These are phyloP conservation scores for Ramaria sp. DNA, from an alignment of 768 basidiomycete species.

Conservation along the genomic window DNA sequence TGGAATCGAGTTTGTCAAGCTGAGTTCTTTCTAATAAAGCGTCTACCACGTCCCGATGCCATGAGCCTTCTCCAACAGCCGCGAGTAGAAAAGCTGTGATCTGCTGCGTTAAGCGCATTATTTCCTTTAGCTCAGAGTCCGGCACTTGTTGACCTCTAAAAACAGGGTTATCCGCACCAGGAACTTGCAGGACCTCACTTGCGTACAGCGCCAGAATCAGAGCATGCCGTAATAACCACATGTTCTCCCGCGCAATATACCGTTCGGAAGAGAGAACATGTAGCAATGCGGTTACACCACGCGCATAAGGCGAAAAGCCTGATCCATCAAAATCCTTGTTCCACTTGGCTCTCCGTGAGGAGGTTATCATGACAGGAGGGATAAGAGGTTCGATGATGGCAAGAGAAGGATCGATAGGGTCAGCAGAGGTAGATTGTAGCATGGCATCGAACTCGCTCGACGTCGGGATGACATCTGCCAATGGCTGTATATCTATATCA, in stretches of 20 bases:
- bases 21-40: conserved; percentile 19
- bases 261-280: conserved; percentile 48
- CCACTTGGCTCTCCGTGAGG: conserved; percentile 8
- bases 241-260: conserved; percentile 41
- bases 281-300: conserved; percentile 46
- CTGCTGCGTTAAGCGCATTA: conserved; percentile 38
- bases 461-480: conserved; percentile 1
- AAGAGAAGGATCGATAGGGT: conserved; percentile 11
- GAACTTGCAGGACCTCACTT: conserved; percentile 46
- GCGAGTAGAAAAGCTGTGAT: conserved; percentile 56
- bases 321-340: conserved; percentile 26
- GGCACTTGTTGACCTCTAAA: conserved; percentile 30
- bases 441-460: background rate
- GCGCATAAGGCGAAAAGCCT: conserved; percentile 55
- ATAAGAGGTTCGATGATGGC: conserved; percentile 45
- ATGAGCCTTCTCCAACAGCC: conserved; percentile 31
- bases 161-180: conserved; percentile 34
- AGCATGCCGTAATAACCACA: conserved; percentile 64
- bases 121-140: conserved; percentile 23
- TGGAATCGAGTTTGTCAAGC: conserved; percentile 11
- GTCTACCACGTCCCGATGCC: conserved; percentile 36
- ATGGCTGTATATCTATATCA: background rate
- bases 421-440: background rate
- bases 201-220: conserved; percentile 52
- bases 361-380: conserved; percentile 28